These are phyloP conservation scores for Biscogniauxia mediterranea DNA, from an alignment of 2,329 filamentous ascomycete genomes.

Conservation along the genomic window DNA sequence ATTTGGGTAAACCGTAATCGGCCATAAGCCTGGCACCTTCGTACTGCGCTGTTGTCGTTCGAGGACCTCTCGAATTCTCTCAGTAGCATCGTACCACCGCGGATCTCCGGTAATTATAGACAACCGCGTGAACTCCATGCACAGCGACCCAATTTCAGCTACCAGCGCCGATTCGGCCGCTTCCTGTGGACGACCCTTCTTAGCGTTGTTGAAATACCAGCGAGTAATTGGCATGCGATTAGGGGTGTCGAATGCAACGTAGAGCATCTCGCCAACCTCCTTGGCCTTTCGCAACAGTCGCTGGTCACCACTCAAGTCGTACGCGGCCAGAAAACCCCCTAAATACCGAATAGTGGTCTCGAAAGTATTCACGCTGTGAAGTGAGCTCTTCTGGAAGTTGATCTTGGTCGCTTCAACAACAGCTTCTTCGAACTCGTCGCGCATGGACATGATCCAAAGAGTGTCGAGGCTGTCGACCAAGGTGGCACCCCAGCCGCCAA, in stretches of 20 bases:
- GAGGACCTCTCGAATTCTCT: conserved; percentile 28
- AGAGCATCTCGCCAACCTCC: conserved; percentile 40
- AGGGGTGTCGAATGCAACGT: conserved; percentile 32
- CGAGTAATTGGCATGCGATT: conserved; percentile 33
- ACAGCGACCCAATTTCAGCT: conserved; percentile 32
- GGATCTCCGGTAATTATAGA: conserved; percentile 31
- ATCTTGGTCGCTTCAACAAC: conserved; percentile 40
- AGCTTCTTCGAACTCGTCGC: conserved; percentile 44
- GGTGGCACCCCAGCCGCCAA: conserved; percentile 46
- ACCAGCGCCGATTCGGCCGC: conserved; percentile 23
- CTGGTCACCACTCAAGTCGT: conserved; percentile 37
- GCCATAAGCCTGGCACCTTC: conserved; percentile 62
- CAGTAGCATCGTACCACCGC: conserved; percentile 32
- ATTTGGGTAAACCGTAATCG: conserved; percentile 59
- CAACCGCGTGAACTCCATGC: conserved; percentile 34
- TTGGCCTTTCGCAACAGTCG: conserved; percentile 38
- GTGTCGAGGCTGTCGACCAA: conserved; percentile 41
- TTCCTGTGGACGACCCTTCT: conserved; percentile 19
- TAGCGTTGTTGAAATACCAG: conserved; percentile 26
- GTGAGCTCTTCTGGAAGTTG: conserved; percentile 39
- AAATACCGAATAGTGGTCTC: conserved; percentile 39
- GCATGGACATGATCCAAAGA: conserved; percentile 44
- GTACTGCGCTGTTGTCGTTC: conserved; percentile 25
- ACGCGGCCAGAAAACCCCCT: conserved; percentile 32
- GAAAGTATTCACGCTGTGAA: conserved; percentile 34